A percentile compares a stretch with the other conserved stretches of the same genome.
Evolutionary conservation across 2,329 filamentous ascomycete species (phyloP).

Genomic region (Tolypocladium pustulatum): DNA sequence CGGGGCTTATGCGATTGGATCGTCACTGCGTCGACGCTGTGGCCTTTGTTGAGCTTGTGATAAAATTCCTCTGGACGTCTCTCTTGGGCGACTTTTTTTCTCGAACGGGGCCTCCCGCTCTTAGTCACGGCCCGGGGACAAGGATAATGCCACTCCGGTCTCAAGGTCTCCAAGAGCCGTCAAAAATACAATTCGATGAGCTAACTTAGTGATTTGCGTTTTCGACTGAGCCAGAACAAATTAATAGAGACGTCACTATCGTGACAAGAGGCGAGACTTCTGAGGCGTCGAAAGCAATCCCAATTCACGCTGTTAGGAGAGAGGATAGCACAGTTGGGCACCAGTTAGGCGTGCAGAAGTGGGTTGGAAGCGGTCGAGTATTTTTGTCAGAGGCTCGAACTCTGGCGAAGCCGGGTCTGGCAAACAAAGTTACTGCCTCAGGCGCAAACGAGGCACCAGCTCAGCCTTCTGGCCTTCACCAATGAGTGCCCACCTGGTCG

Average conservation of each 20-base stretch:
- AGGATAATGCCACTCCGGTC: not conserved
- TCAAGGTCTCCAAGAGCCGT: not conserved
- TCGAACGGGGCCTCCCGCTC: not conserved
- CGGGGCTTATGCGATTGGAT: not conserved
- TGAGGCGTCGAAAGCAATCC: not conserved
- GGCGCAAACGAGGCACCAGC: conserved; percentile 18
- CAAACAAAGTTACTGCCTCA: conserved; percentile 20
- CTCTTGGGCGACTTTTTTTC: not conserved
- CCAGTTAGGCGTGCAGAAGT: not conserved
- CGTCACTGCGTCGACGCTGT: not conserved
- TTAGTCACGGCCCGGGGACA: not conserved
- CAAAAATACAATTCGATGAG: not conserved
- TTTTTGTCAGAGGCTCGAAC: not conserved
- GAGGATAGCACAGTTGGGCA: not conserved
- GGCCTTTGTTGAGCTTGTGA: not conserved
- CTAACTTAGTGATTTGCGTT: not conserved
- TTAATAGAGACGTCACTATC: not conserved
- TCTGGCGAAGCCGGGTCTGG: not conserved
- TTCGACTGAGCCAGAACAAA: not conserved
- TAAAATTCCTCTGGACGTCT: not conserved
- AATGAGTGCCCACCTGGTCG: conserved; percentile 18
- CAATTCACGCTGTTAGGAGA: not conserved
- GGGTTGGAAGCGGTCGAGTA: not conserved
- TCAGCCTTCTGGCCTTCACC: conserved; percentile 19
- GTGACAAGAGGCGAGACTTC: not conserved